Percentiles rank a stretch among this genome's conserved stretches.
Evolutionary conservation across 1,139 yeast species (phyloP).

Genomic region (Debaryomyces psychrophilus): DNA sequence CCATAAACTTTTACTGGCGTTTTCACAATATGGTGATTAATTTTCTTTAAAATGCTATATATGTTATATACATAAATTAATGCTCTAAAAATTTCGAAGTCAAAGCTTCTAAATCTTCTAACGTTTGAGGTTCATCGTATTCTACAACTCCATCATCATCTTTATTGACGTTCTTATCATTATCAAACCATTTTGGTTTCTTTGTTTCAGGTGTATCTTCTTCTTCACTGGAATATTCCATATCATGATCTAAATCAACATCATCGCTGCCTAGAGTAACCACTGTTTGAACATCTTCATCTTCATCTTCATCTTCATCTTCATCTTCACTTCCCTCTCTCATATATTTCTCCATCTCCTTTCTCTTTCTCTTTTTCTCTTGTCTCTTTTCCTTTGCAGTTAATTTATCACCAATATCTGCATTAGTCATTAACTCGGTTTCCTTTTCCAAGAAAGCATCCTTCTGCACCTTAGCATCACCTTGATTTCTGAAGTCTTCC

Average conservation of each 20-base stretch:
- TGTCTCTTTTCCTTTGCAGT: conserved; percentile 81
- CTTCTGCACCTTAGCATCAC: conserved; percentile 74
- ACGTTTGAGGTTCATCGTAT: conserved; percentile 82
- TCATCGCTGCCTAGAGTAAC: conserved; percentile 26
- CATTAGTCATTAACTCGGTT: conserved; percentile 63
- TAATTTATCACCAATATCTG: conserved; percentile 77
- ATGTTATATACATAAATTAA: conserved; percentile 9
- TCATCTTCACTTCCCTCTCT: conserved; percentile 47
- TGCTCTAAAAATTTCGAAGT: conserved; percentile 61
- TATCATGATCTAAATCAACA: conserved; percentile 52
- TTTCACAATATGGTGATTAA: neutral
- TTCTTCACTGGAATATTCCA: conserved; percentile 38
- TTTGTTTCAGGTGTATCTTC: conserved; percentile 52
- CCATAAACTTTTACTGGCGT: too few relatives aligned
- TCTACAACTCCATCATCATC: conserved; percentile 55
- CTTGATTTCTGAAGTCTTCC: conserved; percentile 77
- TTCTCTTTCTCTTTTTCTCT: conserved; percentile 88
- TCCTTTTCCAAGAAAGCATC: conserved; percentile 68
- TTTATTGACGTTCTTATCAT: conserved; percentile 22
- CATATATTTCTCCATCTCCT: conserved; percentile 67
- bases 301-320: conserved; percentile 35
- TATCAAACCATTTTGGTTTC: conserved; percentile 65
- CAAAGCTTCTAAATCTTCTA: conserved; percentile 92
- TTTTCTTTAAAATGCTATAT: conserved; percentile 4
- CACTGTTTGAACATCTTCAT: conserved; percentile 33